Percentiles rank a stretch among this genome's conserved stretches.
Conservation (phyloP, 257 asterid genomes). For the Solanum paucissectum region DNA sequence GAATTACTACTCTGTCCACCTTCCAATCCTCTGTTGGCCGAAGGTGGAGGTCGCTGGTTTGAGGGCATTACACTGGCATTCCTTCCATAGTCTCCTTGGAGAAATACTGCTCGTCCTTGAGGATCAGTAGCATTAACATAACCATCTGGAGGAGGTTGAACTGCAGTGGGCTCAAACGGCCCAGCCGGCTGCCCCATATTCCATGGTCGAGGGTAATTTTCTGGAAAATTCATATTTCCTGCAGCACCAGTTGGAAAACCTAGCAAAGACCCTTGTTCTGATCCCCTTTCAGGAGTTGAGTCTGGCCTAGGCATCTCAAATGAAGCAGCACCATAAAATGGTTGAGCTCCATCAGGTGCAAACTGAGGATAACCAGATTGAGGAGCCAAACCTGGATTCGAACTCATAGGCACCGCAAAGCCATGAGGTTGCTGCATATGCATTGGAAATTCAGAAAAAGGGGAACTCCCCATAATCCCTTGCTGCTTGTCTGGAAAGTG, state of each 20-base stretch:
- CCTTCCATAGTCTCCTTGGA: conserved; percentile 30
- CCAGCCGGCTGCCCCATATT: conserved; percentile 39
- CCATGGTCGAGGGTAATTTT: conserved; percentile 63
- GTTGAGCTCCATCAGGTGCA: conserved; percentile 54
- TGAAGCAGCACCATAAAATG: conserved; percentile 46
- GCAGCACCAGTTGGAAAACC: conserved; percentile 59
- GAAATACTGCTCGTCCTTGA: conserved; percentile 17
- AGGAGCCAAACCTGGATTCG: conserved; percentile 40
- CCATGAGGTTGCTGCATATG: conserved; percentile 22
- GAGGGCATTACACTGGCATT: conserved; percentile 20
- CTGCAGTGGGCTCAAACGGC: conserved; percentile 46
- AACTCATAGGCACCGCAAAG: conserved; percentile 29
- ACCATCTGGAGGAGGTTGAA: conserved; percentile 35
- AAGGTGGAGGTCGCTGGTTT: conserved; percentile 18
- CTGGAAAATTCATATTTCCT: conserved; percentile 42
- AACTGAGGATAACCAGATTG: conserved; percentile 60
- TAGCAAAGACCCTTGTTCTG: conserved; percentile 53
- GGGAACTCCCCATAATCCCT: conserved; percentile 9
- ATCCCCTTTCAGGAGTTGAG: conserved; percentile 43
- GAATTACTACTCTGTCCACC: conserved; percentile 38
- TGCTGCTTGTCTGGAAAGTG: conserved; percentile 27
- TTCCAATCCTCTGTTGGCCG: conserved; percentile 34
- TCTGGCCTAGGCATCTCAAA: conserved; percentile 56
- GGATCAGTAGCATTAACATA: conserved; percentile 15
- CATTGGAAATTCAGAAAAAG: conserved; percentile 10